These are phyloP conservation scores for Candida labiduridarum DNA, from an alignment of 1,139 yeast species.

Conservation along the genomic window DNA sequence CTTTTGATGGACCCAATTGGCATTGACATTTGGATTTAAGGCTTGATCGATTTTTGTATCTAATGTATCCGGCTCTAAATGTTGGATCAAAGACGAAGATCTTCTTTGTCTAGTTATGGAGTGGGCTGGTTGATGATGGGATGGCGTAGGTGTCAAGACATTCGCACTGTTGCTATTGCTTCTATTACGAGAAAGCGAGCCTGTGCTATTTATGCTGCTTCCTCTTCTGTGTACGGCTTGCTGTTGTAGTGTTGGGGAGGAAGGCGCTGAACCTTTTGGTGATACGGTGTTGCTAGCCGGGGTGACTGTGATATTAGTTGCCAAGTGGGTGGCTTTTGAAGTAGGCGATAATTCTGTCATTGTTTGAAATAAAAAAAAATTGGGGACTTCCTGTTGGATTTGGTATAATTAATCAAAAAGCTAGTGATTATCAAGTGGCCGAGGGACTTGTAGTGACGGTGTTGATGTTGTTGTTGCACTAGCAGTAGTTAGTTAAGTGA, in stretches of 20 bases:
- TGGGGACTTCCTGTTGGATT: background rate
- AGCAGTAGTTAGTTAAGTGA: background rate
- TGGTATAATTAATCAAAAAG: background rate
- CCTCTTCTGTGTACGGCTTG: conserved; percentile 5
- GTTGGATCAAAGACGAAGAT: conserved; percentile 66
- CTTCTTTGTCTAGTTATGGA: conserved; percentile 44
- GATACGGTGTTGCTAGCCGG: conserved; percentile 2
- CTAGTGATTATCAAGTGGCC: background rate
- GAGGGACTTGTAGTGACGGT: background rate
- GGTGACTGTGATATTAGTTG: conserved; percentile 1
- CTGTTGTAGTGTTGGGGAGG: conserved; percentile 1
- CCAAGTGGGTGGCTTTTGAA: background rate
- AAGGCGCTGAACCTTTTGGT: background rate
- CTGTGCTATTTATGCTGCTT: conserved; percentile 5
- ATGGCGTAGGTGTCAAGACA: conserved; percentile 28
- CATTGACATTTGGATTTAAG: conserved; percentile 85
- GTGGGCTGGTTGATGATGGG: conserved; percentile 28
- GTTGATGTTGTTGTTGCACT: background rate
- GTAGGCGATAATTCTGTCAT: conserved; percentile 1
- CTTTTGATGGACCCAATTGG: conserved; percentile 93
- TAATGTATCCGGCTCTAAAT: conserved; percentile 88
- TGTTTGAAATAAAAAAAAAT: background rate
- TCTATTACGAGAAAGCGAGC: conserved; percentile 14
- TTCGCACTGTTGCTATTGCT: conserved; percentile 13
- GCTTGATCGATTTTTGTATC: conserved; percentile 94